phyloP scores from a whole-genome alignment of 768 basidiomycete genomes.

The Kwoniella dejecticola region DNA sequence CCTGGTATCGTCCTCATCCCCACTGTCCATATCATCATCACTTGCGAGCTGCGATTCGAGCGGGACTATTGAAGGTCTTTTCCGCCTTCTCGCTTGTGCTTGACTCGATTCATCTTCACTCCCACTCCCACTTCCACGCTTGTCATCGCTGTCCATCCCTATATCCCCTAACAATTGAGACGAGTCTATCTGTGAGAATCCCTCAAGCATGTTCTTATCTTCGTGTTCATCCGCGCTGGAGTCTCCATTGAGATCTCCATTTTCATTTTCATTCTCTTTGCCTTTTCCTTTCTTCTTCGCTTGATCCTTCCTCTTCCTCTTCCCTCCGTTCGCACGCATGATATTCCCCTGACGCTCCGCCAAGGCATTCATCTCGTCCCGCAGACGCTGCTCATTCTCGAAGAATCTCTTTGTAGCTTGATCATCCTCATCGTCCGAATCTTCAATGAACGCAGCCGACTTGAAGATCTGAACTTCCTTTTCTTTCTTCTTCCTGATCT shows the following conservation, averaged over 20 bases:
- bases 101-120: not conserved
- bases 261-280: not conserved
- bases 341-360: constrained; percentile 32
- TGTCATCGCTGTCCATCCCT: not conserved
- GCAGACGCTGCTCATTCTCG: constrained; percentile 62
- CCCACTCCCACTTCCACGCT: not conserved
- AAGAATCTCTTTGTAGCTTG: constrained; percentile 62
- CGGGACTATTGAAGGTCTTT: not conserved
- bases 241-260: not conserved
- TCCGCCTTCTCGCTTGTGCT: not conserved
- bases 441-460: constrained; percentile 86
- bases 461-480: constrained; percentile 77
- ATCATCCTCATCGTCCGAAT: constrained; percentile 85
- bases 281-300: constrained; percentile 12
- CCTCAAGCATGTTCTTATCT: not conserved
- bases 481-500: constrained; percentile 58
- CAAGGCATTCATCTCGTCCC: constrained; percentile 42
- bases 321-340: constrained; percentile 27
- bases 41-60: not conserved
- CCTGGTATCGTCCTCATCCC: not conserved
- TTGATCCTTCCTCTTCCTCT: constrained; percentile 23
- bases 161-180: not conserved
- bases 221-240: constrained; percentile 1
- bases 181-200: not conserved
- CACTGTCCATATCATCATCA: not conserved